These are phyloP conservation scores for Mycena epipterygia DNA, from an alignment of 768 basidiomycete species.

Conservation along the genomic window DNA sequence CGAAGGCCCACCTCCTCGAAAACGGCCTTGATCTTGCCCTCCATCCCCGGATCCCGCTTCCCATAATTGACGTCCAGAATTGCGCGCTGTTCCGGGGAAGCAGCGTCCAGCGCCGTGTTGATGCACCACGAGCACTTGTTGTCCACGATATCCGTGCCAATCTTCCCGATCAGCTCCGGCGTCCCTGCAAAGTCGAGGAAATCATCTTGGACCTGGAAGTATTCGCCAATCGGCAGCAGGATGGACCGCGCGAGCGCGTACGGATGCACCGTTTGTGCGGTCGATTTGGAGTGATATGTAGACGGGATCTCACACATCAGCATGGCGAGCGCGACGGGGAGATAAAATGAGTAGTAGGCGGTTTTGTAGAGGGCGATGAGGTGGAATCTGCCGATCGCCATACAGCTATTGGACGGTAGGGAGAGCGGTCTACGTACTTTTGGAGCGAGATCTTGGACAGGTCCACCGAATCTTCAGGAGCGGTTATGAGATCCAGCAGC, in stretches of 20 bases:
- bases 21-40: slow-evolving; percentile 58
- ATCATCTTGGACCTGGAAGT: slow-evolving; percentile 99
- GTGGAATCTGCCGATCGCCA: slow-evolving; percentile 69
- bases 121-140: slow-evolving; percentile 99
- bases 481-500: slow-evolving; percentile 94
- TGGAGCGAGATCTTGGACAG: slow-evolving; percentile 88
- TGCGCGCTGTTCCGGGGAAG: slow-evolving; percentile 65
- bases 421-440: slow-evolving; percentile 63
- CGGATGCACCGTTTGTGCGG: slow-evolving; percentile 53
- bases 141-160: slow-evolving; percentile 97
- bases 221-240: slow-evolving; percentile 93
- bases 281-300: slow-evolving; percentile 46
- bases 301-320: slow-evolving; percentile 76
- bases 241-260: slow-evolving; percentile 85
- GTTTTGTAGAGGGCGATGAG: slow-evolving; percentile 98
- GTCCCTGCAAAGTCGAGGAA: slow-evolving; percentile 93
- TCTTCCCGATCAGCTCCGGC: slow-evolving; percentile 93
- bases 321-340: slow-evolving; percentile 96
- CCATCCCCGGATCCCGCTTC: slow-evolving; percentile 65
- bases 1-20: slow-evolving; percentile 82
- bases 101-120: slow-evolving; percentile 82
- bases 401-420: background rate
- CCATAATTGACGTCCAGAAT: slow-evolving; percentile 68
- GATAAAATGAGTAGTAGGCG: slow-evolving; percentile 97
- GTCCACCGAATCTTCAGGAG: slow-evolving; percentile 91